Evolutionary conservation across 2,329 filamentous ascomycete species (phyloP), one percentile per base, ranked within the genome.

Genomic region (Coccinonectria pachysandricola): DNA sequence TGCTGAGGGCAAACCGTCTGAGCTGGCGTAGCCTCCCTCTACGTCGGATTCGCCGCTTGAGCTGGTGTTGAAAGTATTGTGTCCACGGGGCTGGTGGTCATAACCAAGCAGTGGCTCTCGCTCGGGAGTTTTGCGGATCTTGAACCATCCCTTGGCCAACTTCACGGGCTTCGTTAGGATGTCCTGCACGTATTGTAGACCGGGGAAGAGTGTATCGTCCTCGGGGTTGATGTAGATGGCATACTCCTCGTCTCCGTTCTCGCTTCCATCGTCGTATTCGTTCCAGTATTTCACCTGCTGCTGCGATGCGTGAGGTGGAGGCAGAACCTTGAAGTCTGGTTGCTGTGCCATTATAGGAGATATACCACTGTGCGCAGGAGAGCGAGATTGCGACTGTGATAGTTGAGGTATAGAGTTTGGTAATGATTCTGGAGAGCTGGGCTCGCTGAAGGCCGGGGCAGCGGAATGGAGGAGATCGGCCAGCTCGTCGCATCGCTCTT

Each of bases 211-310:
- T 11, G 56, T 46, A 7, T 66, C 60, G 2, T 70, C 70, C 39
- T 83, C 68, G 0, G 82, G 81, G 46, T 87, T 69, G 32, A 88
- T 62, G 43, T 83, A 85, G 39, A 91, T 76, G 22, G 73, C 67
- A 50, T 85, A 91, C 15, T 67, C 68, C 18, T 71, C 67, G 21
- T 39, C 39, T 25, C 65, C 69, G 3, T 56, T 59, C 28, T 86
- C 80, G 48, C 83, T 85, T 7, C 80, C 81, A 48, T 87, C 60
- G 40, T 92, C 84, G 51, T 88, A 91, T 51, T 92, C 84, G 52
- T 83, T 88, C 83, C 84, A 92, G 48, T 88, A 91, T 23, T 62
- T 59, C 10, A 55, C 43, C 26, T 50, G 49, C 26, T 50, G 49
- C 6, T 50, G 41, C 6, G 42, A 28, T 18, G 42, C 34, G 9